Percentiles rank a stretch among this genome's conserved stretches.
These are phyloP conservation scores for Aphanomyces astaci DNA, from an alignment of 352 stramenopile genomes.

Conservation along the genomic window DNA sequence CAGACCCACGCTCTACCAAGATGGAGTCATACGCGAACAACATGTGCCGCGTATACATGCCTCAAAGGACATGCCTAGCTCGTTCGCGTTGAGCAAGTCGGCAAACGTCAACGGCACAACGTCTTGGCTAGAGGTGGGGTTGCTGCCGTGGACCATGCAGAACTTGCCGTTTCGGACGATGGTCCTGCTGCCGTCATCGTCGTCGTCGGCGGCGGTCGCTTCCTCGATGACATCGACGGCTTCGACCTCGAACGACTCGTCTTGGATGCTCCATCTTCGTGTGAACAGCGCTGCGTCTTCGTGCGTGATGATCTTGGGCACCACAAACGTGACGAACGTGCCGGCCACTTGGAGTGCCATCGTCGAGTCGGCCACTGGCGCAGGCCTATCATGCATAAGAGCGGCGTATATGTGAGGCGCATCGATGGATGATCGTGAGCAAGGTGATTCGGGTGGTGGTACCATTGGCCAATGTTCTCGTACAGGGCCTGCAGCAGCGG, in stretches of 20 bases:
- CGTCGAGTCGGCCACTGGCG: constrained; percentile 36
- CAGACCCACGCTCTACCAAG: constrained; percentile 39
- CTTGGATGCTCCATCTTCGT: constrained; percentile 13
- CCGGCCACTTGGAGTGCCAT: constrained; percentile 57
- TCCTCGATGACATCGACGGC: constrained; percentile 26
- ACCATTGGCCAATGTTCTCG: constrained; percentile 65
- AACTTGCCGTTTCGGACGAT: constrained; percentile 42
- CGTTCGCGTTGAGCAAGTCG: constrained; percentile 57
- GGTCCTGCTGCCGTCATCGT: constrained; percentile 24
- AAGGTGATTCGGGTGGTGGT: background rate
- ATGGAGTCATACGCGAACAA: background rate
- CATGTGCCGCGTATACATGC: background rate
- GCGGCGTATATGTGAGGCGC: no score
- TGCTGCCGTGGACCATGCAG: background rate
- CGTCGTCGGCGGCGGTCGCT: constrained; percentile 26
- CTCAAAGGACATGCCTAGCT: constrained; percentile 13
- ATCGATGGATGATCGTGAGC: background rate
- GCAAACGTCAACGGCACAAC: constrained; percentile 56
- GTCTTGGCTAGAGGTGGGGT: constrained; percentile 28
- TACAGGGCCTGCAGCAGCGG: constrained; percentile 61
- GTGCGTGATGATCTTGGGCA: constrained; percentile 60
- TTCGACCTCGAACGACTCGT: constrained; percentile 26
- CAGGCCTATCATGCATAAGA: no score
- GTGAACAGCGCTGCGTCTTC: constrained; percentile 30
- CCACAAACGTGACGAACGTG: constrained; percentile 66